These are phyloP conservation scores for Colletotrichum sp. DNA, from an alignment of 2,329 filamentous ascomycete genomes.

Conservation along the genomic window DNA sequence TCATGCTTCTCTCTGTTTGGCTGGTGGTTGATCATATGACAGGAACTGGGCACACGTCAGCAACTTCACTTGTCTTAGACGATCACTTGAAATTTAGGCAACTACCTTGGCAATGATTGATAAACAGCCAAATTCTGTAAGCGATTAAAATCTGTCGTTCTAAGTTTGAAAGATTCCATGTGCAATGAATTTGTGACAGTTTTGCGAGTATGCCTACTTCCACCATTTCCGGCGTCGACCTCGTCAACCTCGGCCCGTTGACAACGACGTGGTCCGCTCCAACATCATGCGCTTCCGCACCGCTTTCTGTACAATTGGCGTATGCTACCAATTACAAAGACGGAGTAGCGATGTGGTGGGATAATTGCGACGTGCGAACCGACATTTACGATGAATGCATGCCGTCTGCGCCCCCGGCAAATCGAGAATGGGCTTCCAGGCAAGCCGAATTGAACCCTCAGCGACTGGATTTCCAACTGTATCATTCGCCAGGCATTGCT, in stretches of 20 bases:
- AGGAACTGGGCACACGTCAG: too few relatives aligned
- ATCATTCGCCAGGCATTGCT: background rate
- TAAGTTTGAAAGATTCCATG: too few relatives aligned
- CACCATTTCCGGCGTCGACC: background rate
- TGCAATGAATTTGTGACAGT: too few relatives aligned
- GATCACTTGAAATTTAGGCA: too few relatives aligned
- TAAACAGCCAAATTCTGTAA: rapidly evolving
- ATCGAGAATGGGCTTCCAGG: background rate
- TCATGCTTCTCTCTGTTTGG: too few relatives aligned
- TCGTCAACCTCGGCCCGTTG: background rate
- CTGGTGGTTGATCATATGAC: too few relatives aligned
- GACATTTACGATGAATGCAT: background rate
- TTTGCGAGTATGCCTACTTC: background rate
- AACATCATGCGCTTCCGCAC: background rate
- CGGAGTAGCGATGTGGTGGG: background rate
- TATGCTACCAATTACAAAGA: background rate
- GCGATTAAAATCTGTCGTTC: rapidly evolving
- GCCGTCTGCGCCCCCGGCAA: background rate
- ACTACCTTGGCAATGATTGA: too few relatives aligned
- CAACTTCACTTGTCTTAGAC: too few relatives aligned
- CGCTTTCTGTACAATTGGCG: background rate
- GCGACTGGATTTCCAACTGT: background rate
- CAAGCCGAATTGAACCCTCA: background rate
- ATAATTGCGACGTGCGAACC: background rate
- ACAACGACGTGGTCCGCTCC: background rate